Percentiles rank a stretch among this genome's conserved stretches.
phyloP scores from a whole-genome alignment of 176 grass and related monocot genomes.

The Musa itinerans region DNA sequence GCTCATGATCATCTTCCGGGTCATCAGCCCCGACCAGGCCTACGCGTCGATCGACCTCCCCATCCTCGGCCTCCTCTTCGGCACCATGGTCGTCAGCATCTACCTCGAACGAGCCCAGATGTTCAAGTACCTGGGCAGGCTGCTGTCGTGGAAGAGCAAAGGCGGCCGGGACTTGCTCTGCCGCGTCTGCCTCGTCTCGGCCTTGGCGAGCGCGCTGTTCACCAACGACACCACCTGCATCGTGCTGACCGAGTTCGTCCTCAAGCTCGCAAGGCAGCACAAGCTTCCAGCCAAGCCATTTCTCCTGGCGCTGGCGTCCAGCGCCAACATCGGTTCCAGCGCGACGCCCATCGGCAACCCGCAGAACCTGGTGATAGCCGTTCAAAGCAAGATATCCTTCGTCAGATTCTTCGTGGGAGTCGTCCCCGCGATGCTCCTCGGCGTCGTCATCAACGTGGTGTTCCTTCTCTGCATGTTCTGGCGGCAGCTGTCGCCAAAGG shows the following conservation, averaged over 20 bases:
- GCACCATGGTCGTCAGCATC: constrained; percentile 89
- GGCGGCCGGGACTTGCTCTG: constrained; percentile 77
- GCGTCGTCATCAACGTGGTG: constrained; percentile 41
- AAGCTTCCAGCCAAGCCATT: constrained; percentile 67
- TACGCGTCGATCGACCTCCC: constrained; percentile 78
- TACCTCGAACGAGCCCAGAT: constrained; percentile 94
- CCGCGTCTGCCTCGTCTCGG: constrained; percentile 59
- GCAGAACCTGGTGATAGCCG: constrained; percentile 93
- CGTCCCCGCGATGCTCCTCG: constrained; percentile 61
- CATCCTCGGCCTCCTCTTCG: constrained; percentile 87
- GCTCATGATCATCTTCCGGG: constrained; percentile 83
- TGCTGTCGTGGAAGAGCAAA: constrained; percentile 68
- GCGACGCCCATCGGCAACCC: constrained; percentile 91
- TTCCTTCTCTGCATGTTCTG: constrained; percentile 70
- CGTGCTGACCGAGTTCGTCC: constrained; percentile 66
- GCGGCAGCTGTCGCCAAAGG: constrained; percentile 47
- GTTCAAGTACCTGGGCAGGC: constrained; percentile 63
- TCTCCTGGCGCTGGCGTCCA: constrained; percentile 65
- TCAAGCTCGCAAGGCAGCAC: constrained; percentile 87
- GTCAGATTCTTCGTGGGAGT: constrained; percentile 53
- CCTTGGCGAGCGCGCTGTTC: constrained; percentile 81
- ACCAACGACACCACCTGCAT: constrained; percentile 97
- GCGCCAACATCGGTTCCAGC: constrained; percentile 77
- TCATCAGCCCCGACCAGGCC: constrained; percentile 69
- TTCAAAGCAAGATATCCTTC: constrained; percentile 81